Evolutionary conservation across 805 yeast genomes (phyloP), one percentile per base, ranked within the genome.

Genomic region (Wickerhamomyces silvicola): DNA sequence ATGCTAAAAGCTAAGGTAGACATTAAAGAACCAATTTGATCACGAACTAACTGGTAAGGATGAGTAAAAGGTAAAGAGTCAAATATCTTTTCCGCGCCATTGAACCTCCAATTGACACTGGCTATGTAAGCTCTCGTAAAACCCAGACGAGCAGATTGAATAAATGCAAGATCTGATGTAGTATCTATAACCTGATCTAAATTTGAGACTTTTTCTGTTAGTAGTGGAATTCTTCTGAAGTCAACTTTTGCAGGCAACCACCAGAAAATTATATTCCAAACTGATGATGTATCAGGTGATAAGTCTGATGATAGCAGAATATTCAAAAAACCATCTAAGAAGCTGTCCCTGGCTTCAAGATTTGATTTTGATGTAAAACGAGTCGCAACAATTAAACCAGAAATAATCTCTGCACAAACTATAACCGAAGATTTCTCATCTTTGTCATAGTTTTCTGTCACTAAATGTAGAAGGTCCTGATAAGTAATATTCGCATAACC

Each of bases 401-500:
- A 68, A 18, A 78, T 58, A 2, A 84, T 52, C 52, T 88, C 97
- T 35, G 85, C 74, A 2, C 71, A 64, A 9, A 81, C 77, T 18
- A 92, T 76, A 50, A 88, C 94, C 2, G 81, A 62, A 11, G 85
- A 73, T 45, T 80, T 81, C 36, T 86, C 95, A 36, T 75, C 78
- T 18, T 68, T 64, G 10, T 72, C 71, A 47, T 80, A 84, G 7
- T 68, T 50, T 5, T 60, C 64, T 6, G 59, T 57, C 13, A 81
- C 58, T 2, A 78, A 42, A 0, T 60, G 66, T 16, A 81, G 48
- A 7, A 83, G 45, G 6, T 83, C 84, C 1, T 60, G 61, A 32
- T 75, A 64, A 0, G 60, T 42, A 12, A 82, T 42, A 3, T 57
- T 42, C 4, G 70, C 56, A 8, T 64, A 59, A 11, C 59, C 73